These are phyloP conservation scores for Cercospora sp. DNA, from an alignment of 2,329 filamentous ascomycete species.

Conservation along the genomic window DNA sequence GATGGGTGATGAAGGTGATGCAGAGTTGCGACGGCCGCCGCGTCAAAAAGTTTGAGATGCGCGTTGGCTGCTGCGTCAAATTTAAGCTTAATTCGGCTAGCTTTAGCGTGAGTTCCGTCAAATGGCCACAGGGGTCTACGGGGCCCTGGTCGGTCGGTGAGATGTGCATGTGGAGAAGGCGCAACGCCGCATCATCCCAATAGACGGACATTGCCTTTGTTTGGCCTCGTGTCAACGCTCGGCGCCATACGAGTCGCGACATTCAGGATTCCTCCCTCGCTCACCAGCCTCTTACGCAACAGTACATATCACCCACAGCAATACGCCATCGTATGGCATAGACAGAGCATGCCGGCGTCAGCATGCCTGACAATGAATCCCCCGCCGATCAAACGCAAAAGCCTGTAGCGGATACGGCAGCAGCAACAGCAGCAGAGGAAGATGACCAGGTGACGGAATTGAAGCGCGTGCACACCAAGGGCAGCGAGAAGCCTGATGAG, in stretches of 20 bases:
- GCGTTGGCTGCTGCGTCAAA: not conserved
- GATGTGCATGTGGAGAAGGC: not conserved
- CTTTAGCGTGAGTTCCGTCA: not conserved
- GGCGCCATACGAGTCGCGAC: not conserved
- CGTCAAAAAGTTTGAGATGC: not conserved
- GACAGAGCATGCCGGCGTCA: slow-evolving; percentile 5
- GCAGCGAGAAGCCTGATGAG: slow-evolving; percentile 24
- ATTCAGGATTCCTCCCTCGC: not conserved
- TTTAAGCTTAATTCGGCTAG: not conserved
- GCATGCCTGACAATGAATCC: slow-evolving; percentile 22
- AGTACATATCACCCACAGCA: not conserved
- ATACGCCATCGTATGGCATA: not conserved
- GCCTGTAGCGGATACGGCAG: not conserved
- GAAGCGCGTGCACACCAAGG: slow-evolving; percentile 23
- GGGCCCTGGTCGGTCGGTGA: not conserved
- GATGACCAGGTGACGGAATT: slow-evolving; percentile 17
- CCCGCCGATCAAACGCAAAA: slow-evolving; percentile 3
- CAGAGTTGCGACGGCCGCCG: not conserved
- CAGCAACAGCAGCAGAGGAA: not conserved
- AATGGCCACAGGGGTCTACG: not conserved
- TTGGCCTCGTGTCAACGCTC: not conserved
- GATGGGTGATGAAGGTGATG: slow-evolving; percentile 3
- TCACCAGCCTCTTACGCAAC: not conserved
- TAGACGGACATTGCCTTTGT: not conserved
- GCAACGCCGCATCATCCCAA: not conserved